Percentiles rank a stretch among this genome's conserved stretches.
Evolutionary conservation across 176 grass and related monocot genomes (phyloP).

Genomic region (Zea mays): Zm-B73-REFERENCE-NAM-5.0 NC_050096.1:184100501-184101000

Average conservation of each 20-base stretch:
- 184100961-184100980: constrained; percentile 41
- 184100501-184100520: no score
- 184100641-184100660: background rate
- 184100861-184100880: constrained; percentile 61
- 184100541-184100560: background rate
- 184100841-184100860: constrained; percentile 21
- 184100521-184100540: background rate
- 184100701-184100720: background rate
- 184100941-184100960: constrained; percentile 44
- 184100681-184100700: background rate
- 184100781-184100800: constrained; percentile 19
- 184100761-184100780: background rate
- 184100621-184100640: background rate
- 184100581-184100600: background rate
- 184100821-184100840: constrained; percentile 8
- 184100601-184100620: background rate
- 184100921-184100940: constrained; percentile 51
- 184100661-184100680: background rate
- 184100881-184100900: constrained; percentile 34
- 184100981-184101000: constrained; percentile 57
- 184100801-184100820: constrained; percentile 38
- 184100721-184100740: background rate
- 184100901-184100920: constrained; percentile 34
- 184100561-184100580: background rate
- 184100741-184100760: background rate